Percentiles rank a stretch among this genome's conserved stretches.
phyloP scores from a whole-genome alignment of 1,139 yeast species.

The Wickerhamomyces sp. region DNA sequence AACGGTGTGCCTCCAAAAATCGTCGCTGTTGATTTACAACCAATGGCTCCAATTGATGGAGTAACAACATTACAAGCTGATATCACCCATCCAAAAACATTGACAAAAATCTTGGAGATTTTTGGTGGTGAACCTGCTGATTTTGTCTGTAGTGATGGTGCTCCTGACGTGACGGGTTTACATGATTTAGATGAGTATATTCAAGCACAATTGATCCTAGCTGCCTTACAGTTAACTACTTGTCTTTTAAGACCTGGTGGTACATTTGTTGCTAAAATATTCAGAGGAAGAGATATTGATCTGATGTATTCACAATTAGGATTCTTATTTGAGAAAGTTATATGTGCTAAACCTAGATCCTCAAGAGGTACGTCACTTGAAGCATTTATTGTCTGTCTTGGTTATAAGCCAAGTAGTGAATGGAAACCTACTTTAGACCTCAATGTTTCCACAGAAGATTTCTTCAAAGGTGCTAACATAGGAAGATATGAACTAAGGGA shows the following conservation, averaged over 20 bases:
- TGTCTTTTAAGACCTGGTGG: slow-evolving; percentile 88
- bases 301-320: slow-evolving; percentile 86
- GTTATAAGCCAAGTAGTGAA: slow-evolving; percentile 73
- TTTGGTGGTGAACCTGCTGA: slow-evolving; percentile 94
- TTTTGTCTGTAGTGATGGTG: slow-evolving; percentile 95
- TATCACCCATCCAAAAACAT: slow-evolving; percentile 90
- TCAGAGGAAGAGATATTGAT: slow-evolving; percentile 93
- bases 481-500: slow-evolving; percentile 45
- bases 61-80: slow-evolving; percentile 92
- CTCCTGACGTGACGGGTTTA: slow-evolving; percentile 96
- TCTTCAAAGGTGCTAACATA: slow-evolving; percentile 61
- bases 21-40: slow-evolving; percentile 93
- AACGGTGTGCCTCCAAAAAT: slow-evolving; percentile 51
- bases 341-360: slow-evolving; percentile 94
- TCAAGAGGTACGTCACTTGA: slow-evolving; percentile 93
- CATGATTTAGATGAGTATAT: slow-evolving; percentile 96
- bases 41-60: slow-evolving; percentile 91
- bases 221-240: slow-evolving; percentile 88
- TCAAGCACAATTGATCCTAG: slow-evolving; percentile 87
- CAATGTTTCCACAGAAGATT: slow-evolving; percentile 70
- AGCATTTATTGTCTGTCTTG: slow-evolving; percentile 88
- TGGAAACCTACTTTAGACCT: slow-evolving; percentile 70
- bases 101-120: slow-evolving; percentile 64
- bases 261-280: slow-evolving; percentile 90
- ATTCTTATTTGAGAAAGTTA: slow-evolving; percentile 73